Conservation (phyloP, 768 basidiomycete genomes). For the Saitozyma podzolica region DNA sequence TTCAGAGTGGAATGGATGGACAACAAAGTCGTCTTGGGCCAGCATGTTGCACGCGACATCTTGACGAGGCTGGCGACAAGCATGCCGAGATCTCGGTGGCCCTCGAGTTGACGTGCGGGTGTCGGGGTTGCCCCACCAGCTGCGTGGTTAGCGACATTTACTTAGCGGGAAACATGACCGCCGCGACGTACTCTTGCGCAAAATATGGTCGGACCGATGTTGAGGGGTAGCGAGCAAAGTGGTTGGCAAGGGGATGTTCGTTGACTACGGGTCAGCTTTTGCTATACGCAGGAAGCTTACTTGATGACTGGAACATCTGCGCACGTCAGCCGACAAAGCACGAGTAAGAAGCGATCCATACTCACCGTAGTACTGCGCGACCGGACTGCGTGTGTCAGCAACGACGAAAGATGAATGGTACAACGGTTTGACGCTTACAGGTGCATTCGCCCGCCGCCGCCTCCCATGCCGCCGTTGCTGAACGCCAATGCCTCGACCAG, state of each 20-base stretch:
- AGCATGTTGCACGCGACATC: constrained; percentile 45
- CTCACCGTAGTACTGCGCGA: constrained; percentile 50
- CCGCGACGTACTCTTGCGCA: constrained; percentile 32
- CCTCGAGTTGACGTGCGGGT: constrained; percentile 48
- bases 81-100: constrained; percentile 48
- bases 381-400: constrained; percentile 30
- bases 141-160: constrained; percentile 9
- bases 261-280: constrained; percentile 26
- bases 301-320: constrained; percentile 50
- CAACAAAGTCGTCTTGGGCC: constrained; percentile 22
- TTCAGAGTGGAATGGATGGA: constrained; percentile 3
- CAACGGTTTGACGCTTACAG: constrained; percentile 19
- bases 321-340: constrained; percentile 1
- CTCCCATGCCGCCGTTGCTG: constrained; percentile 45
- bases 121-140: constrained; percentile 50
- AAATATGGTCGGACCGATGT: constrained; percentile 48
- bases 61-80: constrained; percentile 40
- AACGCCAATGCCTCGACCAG: constrained; percentile 49
- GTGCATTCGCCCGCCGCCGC: constrained; percentile 49
- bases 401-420: too few relatives aligned
- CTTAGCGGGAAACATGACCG: constrained; percentile 6
- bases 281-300: constrained; percentile 11
- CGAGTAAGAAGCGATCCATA: neutral
- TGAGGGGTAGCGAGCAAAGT: constrained; percentile 48
- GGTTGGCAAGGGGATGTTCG: constrained; percentile 44